These are phyloP conservation scores for Hansfordia pulvinata DNA, from an alignment of 2,329 filamentous ascomycete species.

Conservation along the genomic window DNA sequence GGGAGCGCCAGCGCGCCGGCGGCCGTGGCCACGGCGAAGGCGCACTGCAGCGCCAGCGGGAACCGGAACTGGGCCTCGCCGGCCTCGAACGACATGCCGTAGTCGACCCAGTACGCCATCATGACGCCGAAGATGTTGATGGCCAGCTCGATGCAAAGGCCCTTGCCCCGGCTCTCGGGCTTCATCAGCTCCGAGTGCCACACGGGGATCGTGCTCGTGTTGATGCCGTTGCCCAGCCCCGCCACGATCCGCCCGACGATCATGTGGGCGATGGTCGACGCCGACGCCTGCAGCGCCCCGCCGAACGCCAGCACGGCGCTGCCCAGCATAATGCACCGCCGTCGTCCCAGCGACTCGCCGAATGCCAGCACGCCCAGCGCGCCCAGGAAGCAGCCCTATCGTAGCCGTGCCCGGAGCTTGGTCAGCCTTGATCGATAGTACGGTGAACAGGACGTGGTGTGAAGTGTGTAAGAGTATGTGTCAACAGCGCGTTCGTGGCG, in stretches of 20 bases:
- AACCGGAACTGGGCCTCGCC: slow-evolving; percentile 27
- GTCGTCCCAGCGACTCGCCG: slow-evolving; percentile 27
- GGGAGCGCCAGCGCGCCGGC: too few relatives aligned
- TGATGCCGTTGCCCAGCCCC: slow-evolving; percentile 30
- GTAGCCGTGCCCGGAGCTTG: too few relatives aligned
- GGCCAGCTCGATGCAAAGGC: slow-evolving; percentile 16
- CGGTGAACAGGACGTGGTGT: too few relatives aligned
- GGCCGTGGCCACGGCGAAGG: slow-evolving; percentile 23
- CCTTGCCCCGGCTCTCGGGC: slow-evolving; percentile 1
- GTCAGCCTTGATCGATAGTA: too few relatives aligned
- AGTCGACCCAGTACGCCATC: slow-evolving; percentile 22
- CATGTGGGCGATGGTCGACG: slow-evolving; percentile 26
- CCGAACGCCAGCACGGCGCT: slow-evolving; percentile 27
- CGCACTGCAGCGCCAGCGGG: slow-evolving; percentile 27
- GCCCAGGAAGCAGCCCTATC: slow-evolving; percentile 25
- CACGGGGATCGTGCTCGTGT: slow-evolving; percentile 29
- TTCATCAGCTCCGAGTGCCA: slow-evolving; percentile 25
- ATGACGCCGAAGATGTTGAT: slow-evolving; percentile 24
- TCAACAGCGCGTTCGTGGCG: too few relatives aligned
- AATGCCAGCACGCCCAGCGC: slow-evolving; percentile 20
- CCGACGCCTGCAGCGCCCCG: slow-evolving; percentile 27
- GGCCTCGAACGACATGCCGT: slow-evolving; percentile 20
- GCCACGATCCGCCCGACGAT: slow-evolving; percentile 31
- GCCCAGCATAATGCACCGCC: slow-evolving; percentile 22
- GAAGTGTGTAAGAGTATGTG: too few relatives aligned